Percentiles rank a stretch among this genome's conserved stretches.
Conservation (phyloP, 176 grass and related monocot genomes). For the Musa troglodytarum region DNA sequence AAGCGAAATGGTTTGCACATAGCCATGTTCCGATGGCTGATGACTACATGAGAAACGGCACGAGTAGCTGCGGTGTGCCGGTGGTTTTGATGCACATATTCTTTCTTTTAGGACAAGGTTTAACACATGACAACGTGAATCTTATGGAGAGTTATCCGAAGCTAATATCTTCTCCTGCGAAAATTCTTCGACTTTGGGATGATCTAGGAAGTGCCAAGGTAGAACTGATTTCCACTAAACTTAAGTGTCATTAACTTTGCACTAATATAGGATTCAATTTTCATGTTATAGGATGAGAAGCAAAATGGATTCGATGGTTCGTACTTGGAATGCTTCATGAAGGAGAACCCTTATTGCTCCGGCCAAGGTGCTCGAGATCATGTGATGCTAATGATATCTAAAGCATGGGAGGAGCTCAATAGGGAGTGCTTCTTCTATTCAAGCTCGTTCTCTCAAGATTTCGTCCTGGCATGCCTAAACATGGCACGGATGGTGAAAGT, state of each 20-base stretch:
- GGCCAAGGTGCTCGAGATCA: constrained; percentile 14
- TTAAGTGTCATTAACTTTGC: no score
- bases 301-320: constrained; percentile 62
- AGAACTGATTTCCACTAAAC: not conserved
- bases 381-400: constrained; percentile 28
- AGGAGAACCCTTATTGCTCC: constrained; percentile 35
- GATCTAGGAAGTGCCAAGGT: constrained; percentile 65
- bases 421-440: constrained; percentile 25
- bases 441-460: constrained; percentile 18
- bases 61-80: constrained; percentile 30
- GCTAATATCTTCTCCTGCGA: constrained; percentile 31
- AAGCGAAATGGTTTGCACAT: constrained; percentile 43
- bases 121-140: not conserved
- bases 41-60: constrained; percentile 43
- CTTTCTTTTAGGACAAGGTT: constrained; percentile 33
- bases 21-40: constrained; percentile 20
- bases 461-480: constrained; percentile 21
- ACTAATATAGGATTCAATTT: not conserved
- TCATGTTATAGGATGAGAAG: constrained; percentile 37
- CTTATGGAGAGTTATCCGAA: constrained; percentile 1
- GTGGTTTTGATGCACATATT: constrained; percentile 6
- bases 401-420: constrained; percentile 58
- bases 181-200: constrained; percentile 57
- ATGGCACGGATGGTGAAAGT: constrained; percentile 39
- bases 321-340: constrained; percentile 36